phyloP scores from a whole-genome alignment of 2,329 filamentous ascomycete species.

The Verticillium klebahnii region DNA sequence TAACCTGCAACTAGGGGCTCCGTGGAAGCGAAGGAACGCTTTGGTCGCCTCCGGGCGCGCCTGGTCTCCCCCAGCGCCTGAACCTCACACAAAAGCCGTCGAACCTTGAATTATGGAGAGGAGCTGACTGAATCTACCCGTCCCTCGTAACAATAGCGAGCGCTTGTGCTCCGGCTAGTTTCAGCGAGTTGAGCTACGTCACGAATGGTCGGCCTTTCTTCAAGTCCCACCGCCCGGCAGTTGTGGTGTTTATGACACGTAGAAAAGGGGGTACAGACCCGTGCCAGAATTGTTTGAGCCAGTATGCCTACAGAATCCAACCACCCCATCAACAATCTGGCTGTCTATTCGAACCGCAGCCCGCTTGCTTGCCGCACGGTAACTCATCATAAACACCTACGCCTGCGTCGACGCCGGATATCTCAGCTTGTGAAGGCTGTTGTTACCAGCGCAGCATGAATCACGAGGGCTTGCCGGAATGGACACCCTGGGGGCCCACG shows the following conservation, averaged over 20 bases:
- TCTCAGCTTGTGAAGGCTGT: not conserved
- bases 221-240: not conserved
- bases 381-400: no score
- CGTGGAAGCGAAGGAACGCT: not conserved
- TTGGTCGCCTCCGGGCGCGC: not conserved
- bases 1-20: not conserved
- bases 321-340: no score
- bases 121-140: no score
- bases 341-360: no score
- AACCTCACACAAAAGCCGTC: not conserved
- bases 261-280: not conserved
- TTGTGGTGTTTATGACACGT: not conserved
- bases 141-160: not conserved
- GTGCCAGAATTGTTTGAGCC: no score
- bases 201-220: not conserved
- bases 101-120: not conserved
- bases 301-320: no score
- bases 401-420: not conserved
- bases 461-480: not conserved
- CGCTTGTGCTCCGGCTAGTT: not conserved
- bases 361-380: no score
- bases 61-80: not conserved
- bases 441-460: not conserved
- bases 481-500: not conserved
- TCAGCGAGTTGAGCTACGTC: not conserved